Evolutionary conservation across 1,284 basidiomycete genomes (phyloP), one percentile per base, ranked within the genome.

Genomic region (Cutaneotrichosporon sp.): DNA sequence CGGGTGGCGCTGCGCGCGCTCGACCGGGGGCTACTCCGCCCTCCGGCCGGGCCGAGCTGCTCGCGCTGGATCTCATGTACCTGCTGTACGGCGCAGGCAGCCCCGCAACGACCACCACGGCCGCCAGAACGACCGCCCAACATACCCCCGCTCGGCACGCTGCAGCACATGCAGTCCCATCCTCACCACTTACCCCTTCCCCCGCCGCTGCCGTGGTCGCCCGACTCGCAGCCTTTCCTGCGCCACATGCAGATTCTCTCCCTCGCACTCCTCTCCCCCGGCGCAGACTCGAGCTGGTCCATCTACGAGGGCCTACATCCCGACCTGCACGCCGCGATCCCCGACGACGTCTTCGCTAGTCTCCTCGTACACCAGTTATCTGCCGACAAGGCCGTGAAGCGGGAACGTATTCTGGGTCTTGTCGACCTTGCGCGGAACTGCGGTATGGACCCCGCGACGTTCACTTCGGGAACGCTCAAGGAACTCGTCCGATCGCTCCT

Each of bases 1-100:
- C 46, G 46, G 37, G n/a, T 40, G 22, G 17, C 46, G 13, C 39
- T 34, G 13, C 48, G n/a, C 15, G 18, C 34, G 18, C 30, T 35
- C 9, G 33, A 34, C 5, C 39, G 38, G 39, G n/a, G n/a, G 30
- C 30, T 17, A 2, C 39, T 43, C 3, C 46, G 42, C 15, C 53
- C 55, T 7, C 66, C 68, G 8, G 26, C 48, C 7, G 61, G 52
- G 23, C 65, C 68, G 1, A 60, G 69, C 47, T 73, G 70, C 54
- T 73, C 70, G 22, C 59, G 66, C 53, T 73, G 69, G 69, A 58
- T 69, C 22, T 66, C 68, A 4, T 69, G 68, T 50, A 56, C 65
- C 4, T 64, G 63, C 37, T 67, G 65, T 37, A 52, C 51, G 7
- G 17, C 33, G 23, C 14, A 15, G 39, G n/a, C 23, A 17, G 2